Conservation (phyloP, 208 protist genomes). For the Acanthamoeba culbertsoni region DNA sequence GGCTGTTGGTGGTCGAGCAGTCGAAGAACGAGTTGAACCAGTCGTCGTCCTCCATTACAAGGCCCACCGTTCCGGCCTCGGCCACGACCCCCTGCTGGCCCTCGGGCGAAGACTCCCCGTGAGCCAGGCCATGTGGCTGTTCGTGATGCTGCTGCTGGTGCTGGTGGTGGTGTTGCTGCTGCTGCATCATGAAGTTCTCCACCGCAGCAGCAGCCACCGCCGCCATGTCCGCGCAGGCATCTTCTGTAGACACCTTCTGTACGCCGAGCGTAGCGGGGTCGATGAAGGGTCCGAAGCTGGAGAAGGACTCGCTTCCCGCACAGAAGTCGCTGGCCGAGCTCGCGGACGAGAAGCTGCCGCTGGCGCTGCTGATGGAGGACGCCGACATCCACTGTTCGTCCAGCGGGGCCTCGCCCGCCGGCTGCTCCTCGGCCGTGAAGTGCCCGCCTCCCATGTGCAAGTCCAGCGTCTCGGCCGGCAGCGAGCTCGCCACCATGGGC, state of each 20-base stretch:
- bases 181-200: background rate
- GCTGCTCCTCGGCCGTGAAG: background rate
- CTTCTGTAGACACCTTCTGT: background rate
- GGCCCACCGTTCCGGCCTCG: background rate
- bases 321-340: background rate
- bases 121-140: too few species aligned
- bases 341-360: background rate
- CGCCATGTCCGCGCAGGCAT: background rate
- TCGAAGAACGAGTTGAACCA: constrained; percentile 22
- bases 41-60: background rate
- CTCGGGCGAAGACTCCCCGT: background rate
- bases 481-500: background rate
- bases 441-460: background rate
- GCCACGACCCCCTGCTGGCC: background rate
- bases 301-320: background rate
- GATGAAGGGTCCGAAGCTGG: background rate
- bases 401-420: background rate
- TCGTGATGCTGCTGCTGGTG: background rate
- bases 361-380: background rate
- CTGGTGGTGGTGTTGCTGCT: background rate
- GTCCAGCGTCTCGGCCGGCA: background rate
- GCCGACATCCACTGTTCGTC: background rate
- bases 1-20: background rate
- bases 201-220: background rate
- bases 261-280: background rate